A percentile compares a stretch with the other conserved stretches of the same genome.
Conservation (phyloP, 768 basidiomycete species). For the Calocybe cyanea region DNA sequence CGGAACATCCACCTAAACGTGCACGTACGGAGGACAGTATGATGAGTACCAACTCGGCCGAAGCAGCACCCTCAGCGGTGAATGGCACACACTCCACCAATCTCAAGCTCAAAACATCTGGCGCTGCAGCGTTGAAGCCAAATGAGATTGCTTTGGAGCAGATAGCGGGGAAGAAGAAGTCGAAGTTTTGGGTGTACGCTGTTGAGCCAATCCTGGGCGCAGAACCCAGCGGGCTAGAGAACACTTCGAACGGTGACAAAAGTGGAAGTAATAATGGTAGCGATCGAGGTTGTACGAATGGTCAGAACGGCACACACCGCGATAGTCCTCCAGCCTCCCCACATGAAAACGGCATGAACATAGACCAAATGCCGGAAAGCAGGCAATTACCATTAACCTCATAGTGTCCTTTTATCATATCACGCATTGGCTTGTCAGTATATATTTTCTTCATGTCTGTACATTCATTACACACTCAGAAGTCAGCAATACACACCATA, state of each 20-base stretch:
- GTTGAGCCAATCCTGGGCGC: slow-evolving; percentile 62
- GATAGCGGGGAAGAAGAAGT: slow-evolving; percentile 76
- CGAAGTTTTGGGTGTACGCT: slow-evolving; percentile 87
- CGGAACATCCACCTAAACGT: slow-evolving; percentile 54
- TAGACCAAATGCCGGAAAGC: slow-evolving; percentile 32
- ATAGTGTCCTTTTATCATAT: slow-evolving; percentile 19
- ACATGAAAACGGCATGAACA: slow-evolving; percentile 18
- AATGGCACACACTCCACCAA: slow-evolving; percentile 27
- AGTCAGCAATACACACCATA: neutral
- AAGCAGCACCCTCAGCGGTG: slow-evolving; percentile 29
- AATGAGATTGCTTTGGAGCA: slow-evolving; percentile 74
- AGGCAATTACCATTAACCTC: slow-evolving; percentile 40
- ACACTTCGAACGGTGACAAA: slow-evolving; percentile 13
- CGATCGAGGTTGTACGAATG: slow-evolving; percentile 5
- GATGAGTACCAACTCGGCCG: slow-evolving; percentile 52
- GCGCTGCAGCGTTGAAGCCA: slow-evolving; percentile 66
- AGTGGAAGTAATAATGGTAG: slow-evolving; percentile 6
- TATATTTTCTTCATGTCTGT: slow-evolving; percentile 7
- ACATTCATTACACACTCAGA: slow-evolving; percentile 6
- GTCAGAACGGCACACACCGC: slow-evolving; percentile 12
- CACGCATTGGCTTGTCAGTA: neutral
- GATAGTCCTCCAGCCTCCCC: slow-evolving; percentile 1
- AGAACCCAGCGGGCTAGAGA: too few species aligned
- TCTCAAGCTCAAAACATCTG: slow-evolving; percentile 46
- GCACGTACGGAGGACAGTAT: slow-evolving; percentile 76